Percentiles rank a stretch among this genome's conserved stretches.
Evolutionary conservation across 169 alveolate genomes (phyloP).

Genomic region (Plasmodium chabaudi): DNA sequence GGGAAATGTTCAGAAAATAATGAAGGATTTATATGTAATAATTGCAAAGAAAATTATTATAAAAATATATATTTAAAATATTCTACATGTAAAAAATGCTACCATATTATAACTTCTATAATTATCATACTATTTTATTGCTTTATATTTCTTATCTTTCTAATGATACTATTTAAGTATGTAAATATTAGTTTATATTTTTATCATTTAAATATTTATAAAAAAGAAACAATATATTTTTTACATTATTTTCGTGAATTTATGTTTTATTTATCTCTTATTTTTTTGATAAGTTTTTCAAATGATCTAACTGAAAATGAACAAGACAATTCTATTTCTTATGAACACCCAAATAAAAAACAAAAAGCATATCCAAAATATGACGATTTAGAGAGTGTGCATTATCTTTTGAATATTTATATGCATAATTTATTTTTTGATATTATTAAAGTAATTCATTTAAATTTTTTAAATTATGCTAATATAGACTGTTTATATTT

Average conservation of each 20-base stretch:
- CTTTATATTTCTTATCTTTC: slow-evolving; percentile 31
- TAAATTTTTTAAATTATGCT: slow-evolving; percentile 30
- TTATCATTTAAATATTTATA: slow-evolving; percentile 44
- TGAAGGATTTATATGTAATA: slow-evolving; percentile 72
- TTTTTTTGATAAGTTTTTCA: slow-evolving; percentile 59
- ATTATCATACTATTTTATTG: slow-evolving; percentile 17
- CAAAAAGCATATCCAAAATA: background rate
- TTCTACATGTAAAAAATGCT: slow-evolving; percentile 55
- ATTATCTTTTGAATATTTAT: slow-evolving; percentile 66
- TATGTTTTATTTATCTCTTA: slow-evolving; percentile 54
- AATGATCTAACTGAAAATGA: slow-evolving; percentile 75
- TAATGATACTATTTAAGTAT: slow-evolving; percentile 27
- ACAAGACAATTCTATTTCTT: slow-evolving; percentile 22
- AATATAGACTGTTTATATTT: slow-evolving; percentile 28
- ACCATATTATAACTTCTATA: slow-evolving; percentile 17
- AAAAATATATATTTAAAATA: slow-evolving; percentile 74
- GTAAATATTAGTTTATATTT: slow-evolving; percentile 71
- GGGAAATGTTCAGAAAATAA: slow-evolving; percentile 49
- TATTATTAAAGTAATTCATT: slow-evolving; percentile 41
- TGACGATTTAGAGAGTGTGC: slow-evolving; percentile 16
- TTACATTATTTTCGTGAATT: slow-evolving; percentile 73
- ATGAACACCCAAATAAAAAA: background rate
- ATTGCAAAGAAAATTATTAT: slow-evolving; percentile 57
- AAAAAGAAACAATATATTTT: slow-evolving; percentile 56
- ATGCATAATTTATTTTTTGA: slow-evolving; percentile 67